phyloP scores from a whole-genome alignment of 768 basidiomycete genomes.

The Tricholoma flavovirens region DNA sequence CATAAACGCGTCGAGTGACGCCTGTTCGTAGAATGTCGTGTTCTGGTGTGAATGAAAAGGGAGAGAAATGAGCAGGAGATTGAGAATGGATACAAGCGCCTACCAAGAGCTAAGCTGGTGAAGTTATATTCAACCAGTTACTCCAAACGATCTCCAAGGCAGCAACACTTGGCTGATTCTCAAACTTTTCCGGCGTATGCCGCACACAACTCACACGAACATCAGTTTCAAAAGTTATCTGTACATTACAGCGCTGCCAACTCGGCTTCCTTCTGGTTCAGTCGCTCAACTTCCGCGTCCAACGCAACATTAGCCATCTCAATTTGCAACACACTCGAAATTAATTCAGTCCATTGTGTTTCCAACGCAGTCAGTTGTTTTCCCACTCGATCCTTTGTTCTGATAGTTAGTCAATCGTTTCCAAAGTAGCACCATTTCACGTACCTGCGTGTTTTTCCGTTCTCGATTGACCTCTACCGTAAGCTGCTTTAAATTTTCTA shows the following conservation, averaged over 20 bases:
- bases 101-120: constrained; percentile 34
- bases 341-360: constrained; percentile 87
- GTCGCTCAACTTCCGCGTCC: constrained; percentile 68
- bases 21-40: constrained; percentile 33
- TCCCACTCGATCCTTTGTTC: constrained; percentile 64
- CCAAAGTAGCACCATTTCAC: constrained; percentile 9
- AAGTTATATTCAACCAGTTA: constrained; percentile 29
- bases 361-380: constrained; percentile 77
- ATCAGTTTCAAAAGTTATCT: not conserved
- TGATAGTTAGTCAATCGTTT: not conserved
- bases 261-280: constrained; percentile 57
- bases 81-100: not conserved
- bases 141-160: constrained; percentile 14
- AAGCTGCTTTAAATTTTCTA: constrained; percentile 74
- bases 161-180: constrained; percentile 10
- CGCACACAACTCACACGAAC: not conserved
- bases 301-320: constrained; percentile 92
- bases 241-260: constrained; percentile 37
- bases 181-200: constrained; percentile 12
- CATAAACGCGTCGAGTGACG: constrained; percentile 81
- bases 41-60: constrained; percentile 20
- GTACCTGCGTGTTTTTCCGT: constrained; percentile 80
- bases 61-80: not conserved
- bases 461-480: constrained; percentile 85
- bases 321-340: constrained; percentile 86